Evolutionary conservation across 441 rosid species (phyloP).

Genomic region (Breynia disticha): DNA sequence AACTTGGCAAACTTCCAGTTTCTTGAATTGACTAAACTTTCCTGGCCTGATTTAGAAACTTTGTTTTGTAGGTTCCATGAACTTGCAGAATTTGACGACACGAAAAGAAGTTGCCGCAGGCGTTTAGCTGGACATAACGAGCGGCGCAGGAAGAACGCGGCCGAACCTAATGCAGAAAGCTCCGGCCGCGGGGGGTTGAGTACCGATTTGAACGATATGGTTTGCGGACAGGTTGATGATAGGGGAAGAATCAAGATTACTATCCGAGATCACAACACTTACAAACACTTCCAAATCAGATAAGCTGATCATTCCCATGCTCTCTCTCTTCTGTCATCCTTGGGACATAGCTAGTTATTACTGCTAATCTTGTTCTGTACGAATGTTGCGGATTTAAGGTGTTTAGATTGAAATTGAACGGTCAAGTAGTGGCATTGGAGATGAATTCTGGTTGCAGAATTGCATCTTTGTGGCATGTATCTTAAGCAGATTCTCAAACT

Average conservation of each 20-base stretch:
- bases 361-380: background rate
- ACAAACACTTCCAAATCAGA: slow-evolving; percentile 43
- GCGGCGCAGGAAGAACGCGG: slow-evolving; percentile 42
- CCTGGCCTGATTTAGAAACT: slow-evolving; percentile 1
- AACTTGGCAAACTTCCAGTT: too few species aligned
- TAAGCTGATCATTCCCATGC: slow-evolving; percentile 21
- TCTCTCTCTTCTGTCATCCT: slow-evolving; percentile 71
- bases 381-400: slow-evolving; percentile 1
- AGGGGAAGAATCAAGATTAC: slow-evolving; percentile 30
- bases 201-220: slow-evolving; percentile 26
- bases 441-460: too few species aligned
- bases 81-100: slow-evolving; percentile 42
- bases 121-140: slow-evolving; percentile 59
- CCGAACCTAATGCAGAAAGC: slow-evolving; percentile 25
- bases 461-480: too few species aligned
- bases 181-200: slow-evolving; percentile 19
- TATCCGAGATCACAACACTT: slow-evolving; percentile 32
- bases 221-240: slow-evolving; percentile 30
- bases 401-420: background rate
- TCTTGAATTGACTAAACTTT: background rate
- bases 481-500: too few species aligned
- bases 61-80: slow-evolving; percentile 46
- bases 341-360: background rate
- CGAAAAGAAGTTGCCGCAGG: slow-evolving; percentile 52
- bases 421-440: background rate